These are phyloP conservation scores for Gossypium bickii DNA, from an alignment of 345 rosid genomes.

Conservation along the genomic window DNA sequence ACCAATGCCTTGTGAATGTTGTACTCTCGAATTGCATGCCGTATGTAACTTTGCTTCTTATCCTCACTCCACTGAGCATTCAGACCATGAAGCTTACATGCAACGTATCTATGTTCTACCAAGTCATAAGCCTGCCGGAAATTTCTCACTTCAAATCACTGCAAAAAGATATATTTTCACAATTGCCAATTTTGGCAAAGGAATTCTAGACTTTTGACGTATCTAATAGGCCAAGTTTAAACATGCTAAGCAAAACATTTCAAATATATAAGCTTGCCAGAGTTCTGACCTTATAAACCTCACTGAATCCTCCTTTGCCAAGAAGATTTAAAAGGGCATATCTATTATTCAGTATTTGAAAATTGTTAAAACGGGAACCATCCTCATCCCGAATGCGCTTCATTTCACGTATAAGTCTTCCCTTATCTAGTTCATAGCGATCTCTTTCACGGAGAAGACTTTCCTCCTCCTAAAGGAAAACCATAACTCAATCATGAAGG, in stretches of 20 bases:
- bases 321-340: conserved; percentile 95
- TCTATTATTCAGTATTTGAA: conserved; percentile 78
- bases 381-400: conserved; percentile 97
- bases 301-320: conserved; percentile 99
- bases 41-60: conserved; percentile 93
- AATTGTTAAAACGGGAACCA: conserved; percentile 95
- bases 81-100: conserved; percentile 96
- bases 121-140: conserved; percentile 96
- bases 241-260: conserved; percentile 14
- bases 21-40: conserved; percentile 93
- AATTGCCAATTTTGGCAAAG: conserved; percentile 54
- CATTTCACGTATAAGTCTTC: conserved; percentile 93
- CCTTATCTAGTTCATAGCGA: conserved; percentile 92
- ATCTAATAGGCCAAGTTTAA: conserved; percentile 7
- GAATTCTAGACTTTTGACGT: conserved; percentile 21
- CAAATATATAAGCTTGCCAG: conserved; percentile 9
- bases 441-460: conserved; percentile 87
- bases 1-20: conserved; percentile 95
- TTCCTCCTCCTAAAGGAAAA: conserved; percentile 78
- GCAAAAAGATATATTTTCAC: conserved; percentile 49
- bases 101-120: conserved; percentile 94
- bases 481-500: conserved; percentile 17
- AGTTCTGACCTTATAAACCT: conserved; percentile 94
- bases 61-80: conserved; percentile 99
- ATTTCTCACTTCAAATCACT: conserved; percentile 62